phyloP scores from a whole-genome alignment of 345 rosid species.

The Citrus maxima region DNA sequence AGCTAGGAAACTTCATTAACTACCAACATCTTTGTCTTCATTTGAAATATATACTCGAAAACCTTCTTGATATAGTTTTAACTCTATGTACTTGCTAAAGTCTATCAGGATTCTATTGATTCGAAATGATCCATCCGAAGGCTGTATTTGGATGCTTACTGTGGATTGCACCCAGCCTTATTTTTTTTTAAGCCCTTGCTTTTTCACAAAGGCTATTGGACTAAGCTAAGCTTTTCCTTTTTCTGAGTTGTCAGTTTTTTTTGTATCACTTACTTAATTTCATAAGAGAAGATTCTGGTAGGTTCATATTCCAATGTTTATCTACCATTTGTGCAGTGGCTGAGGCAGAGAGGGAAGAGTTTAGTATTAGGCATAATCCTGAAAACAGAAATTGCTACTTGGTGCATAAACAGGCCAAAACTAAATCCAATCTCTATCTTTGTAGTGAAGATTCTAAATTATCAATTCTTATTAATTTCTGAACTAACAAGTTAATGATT shows the following conservation, averaged over 20 bases:
- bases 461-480: neutral
- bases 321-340: no score
- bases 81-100: neutral
- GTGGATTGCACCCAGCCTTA: neutral
- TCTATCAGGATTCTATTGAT: neutral
- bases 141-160: neutral
- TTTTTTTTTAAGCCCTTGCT: neutral
- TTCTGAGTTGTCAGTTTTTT: neutral
- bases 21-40: neutral
- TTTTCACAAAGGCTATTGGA: neutral
- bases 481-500: neutral
- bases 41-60: neutral
- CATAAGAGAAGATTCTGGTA: no score
- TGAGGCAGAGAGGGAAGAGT: no score
- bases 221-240: neutral
- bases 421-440: neutral
- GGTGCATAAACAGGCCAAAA: neutral
- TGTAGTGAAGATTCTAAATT: neutral
- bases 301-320: no score
- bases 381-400: neutral
- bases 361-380: neutral
- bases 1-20: neutral
- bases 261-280: neutral
- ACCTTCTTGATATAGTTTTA: neutral
- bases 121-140: neutral